Evolutionary conservation across 1,139 yeast genomes (phyloP).

Genomic region (Saccharomyces uvarum): DNA sequence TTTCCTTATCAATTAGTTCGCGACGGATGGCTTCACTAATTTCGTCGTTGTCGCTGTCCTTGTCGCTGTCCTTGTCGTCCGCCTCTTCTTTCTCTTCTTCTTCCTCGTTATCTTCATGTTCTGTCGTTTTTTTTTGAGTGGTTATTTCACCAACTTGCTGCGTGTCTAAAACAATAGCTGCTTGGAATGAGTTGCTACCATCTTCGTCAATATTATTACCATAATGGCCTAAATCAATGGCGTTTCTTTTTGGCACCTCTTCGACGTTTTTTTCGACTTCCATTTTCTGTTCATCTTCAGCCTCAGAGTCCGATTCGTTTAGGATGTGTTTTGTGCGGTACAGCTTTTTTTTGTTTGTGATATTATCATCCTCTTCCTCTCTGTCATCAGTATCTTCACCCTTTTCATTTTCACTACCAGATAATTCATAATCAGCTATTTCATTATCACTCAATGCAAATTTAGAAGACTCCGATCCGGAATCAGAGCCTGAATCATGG

Average conservation of each 20-base stretch:
- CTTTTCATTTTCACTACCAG: constrained; percentile 21
- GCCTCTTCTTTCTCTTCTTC: constrained; percentile 7
- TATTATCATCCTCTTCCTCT: constrained; percentile 11
- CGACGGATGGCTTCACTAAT: constrained; percentile 6
- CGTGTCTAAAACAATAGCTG: not conserved
- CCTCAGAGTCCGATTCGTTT: constrained; percentile 9
- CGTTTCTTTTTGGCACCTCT: constrained; percentile 7
- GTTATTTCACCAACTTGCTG: not conserved
- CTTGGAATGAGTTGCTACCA: not conserved
- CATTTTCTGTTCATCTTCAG: constrained; percentile 5
- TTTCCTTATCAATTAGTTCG: constrained; percentile 4
- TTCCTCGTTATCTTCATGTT: constrained; percentile 12
- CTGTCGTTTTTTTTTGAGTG: not conserved
- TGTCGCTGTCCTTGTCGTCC: constrained; percentile 7
- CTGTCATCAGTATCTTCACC: constrained; percentile 13
- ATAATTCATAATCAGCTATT: constrained; percentile 22
- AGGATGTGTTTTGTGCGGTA: not conserved
- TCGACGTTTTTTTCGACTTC: not conserved
- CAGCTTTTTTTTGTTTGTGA: not conserved
- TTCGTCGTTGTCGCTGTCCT: constrained; percentile 8
- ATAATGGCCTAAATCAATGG: constrained; percentile 32
- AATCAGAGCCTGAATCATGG: constrained; percentile 7
- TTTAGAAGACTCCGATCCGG: constrained; percentile 19
- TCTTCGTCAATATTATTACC: constrained; percentile 28
- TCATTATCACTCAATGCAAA: constrained; percentile 30